A percentile compares a stretch with the other conserved stretches of the same genome.
These are phyloP conservation scores for Cucumis hystrix DNA, from an alignment of 306 rosid species.

Conservation along the genomic window DNA sequence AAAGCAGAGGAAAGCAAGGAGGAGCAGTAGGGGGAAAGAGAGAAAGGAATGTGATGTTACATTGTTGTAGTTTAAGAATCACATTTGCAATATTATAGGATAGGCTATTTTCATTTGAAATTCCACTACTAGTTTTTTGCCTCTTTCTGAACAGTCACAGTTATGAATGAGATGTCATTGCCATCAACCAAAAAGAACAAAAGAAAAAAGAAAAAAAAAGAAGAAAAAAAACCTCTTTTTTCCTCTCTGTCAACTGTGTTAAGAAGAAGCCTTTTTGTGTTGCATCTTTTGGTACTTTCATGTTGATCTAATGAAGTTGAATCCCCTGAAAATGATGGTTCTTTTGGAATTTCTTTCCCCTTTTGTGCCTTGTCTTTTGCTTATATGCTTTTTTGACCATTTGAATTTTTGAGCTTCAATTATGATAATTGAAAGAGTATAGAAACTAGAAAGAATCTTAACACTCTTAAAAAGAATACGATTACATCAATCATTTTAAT, in stretches of 20 bases:
- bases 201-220: no score
- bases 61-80: slow-evolving; percentile 7
- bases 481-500: no score
- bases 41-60: neutral
- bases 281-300: neutral
- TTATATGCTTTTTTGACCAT: no score
- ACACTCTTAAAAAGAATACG: no score
- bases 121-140: neutral
- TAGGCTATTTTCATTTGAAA: neutral
- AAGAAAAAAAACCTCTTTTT: neutral
- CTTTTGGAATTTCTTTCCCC: neutral
- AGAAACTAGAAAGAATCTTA: neutral
- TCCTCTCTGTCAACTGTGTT: neutral
- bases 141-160: neutral
- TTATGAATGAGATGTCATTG: neutral
- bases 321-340: neutral
- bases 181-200: neutral
- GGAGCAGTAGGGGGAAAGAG: neutral
- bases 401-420: no score
- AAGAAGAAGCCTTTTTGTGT: neutral
- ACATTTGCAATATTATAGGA: neutral
- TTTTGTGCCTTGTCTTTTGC: neutral
- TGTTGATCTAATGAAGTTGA: neutral
- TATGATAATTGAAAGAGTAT: no score
- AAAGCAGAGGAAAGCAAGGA: slow-evolving; percentile 9